Evolutionary conservation across 257 asterid species (phyloP), one percentile per base, ranked within the genome.

Genomic region (Solanum virginianum): DNA sequence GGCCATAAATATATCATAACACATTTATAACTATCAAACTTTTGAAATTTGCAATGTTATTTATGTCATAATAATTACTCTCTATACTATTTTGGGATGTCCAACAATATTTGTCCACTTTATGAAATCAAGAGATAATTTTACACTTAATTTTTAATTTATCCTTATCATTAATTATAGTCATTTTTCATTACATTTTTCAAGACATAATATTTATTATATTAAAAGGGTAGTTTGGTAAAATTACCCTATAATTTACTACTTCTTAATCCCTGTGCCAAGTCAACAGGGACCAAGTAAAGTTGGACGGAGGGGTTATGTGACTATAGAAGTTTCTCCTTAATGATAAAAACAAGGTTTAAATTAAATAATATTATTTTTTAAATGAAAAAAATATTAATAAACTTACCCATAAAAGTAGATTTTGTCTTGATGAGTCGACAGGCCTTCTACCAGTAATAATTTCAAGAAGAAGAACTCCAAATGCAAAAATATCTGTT

Each of bases 391-490:
- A 65, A 14, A 26, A 26, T 59, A 9, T 6, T 0, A 63, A 12
- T 12, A 13, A 66, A 66, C 74, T 15, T 91, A 93, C 98, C 98
- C 98, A 95, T 36, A 94, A 65, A 85, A 95, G 96, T 26, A 95
- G 87, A 85, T 90, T 90, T 81, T 92, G 92, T 41, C 86, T 82
- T 12, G 94, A 57, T 29, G 95, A 84, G 49, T 95, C 95, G 8
- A 95, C 93, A 7, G 98, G 97, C 74, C 89, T 86, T 62, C 98
- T 89, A 10, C 98, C 98, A 24, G 98, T 95, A 29, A 94, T 62
- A n/a, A 94, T 94, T 86, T 95, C 99, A 8, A 94, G 75, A 24
- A 95, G 93, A n/a, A 95, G 97, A 39, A 95, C 87, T 36, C 98
- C 99, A 68, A 95, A 92, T 24, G 99, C 97, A 83, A 90, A 95